phyloP scores from a whole-genome alignment of 352 stramenopile genomes.

The Lagenidium giganteum region DNA sequence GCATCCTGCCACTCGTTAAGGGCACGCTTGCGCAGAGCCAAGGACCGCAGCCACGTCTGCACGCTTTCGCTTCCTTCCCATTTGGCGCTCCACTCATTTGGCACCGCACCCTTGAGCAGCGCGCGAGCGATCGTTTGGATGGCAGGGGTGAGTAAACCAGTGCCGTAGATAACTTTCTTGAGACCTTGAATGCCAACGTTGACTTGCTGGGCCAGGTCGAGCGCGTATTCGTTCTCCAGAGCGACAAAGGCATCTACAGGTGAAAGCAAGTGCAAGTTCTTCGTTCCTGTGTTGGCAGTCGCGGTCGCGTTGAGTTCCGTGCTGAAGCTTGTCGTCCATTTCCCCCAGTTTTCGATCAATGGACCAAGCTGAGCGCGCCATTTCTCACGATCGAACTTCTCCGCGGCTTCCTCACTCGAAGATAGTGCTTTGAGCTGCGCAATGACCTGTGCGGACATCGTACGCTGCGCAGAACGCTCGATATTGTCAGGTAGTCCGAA shows the following conservation, averaged over 20 bases:
- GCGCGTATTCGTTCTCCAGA: slow-evolving; percentile 85
- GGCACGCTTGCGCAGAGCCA: slow-evolving; percentile 80
- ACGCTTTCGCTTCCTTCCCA: slow-evolving; percentile 80
- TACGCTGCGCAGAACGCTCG: slow-evolving; percentile 91
- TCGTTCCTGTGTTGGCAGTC: slow-evolving; percentile 14
- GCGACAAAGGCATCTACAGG: slow-evolving; percentile 89
- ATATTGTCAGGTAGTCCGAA: slow-evolving; percentile 95
- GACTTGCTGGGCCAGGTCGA: slow-evolving; percentile 67
- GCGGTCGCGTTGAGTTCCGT: slow-evolving; percentile 27
- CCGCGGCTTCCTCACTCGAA: slow-evolving; percentile 41
- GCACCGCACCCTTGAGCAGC: slow-evolving; percentile 72
- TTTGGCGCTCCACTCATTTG: slow-evolving; percentile 69
- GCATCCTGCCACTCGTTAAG: slow-evolving; percentile 83
- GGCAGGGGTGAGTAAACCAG: slow-evolving; percentile 83
- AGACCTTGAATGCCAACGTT: slow-evolving; percentile 63
- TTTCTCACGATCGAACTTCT: slow-evolving; percentile 89
- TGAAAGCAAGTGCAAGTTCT: slow-evolving; percentile 40
- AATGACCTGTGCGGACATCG: slow-evolving; percentile 78
- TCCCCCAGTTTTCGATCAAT: slow-evolving; percentile 88
- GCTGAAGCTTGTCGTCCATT: slow-evolving; percentile 63
- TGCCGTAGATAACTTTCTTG: slow-evolving; percentile 91
- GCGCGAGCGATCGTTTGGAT: slow-evolving; percentile 78
- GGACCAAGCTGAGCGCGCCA: slow-evolving; percentile 87
- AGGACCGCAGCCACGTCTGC: slow-evolving; percentile 69
- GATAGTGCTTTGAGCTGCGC: slow-evolving; percentile 83